A percentile compares a stretch with the other conserved stretches of the same genome.
Evolutionary conservation across 2,329 filamentous ascomycete genomes (phyloP).

Genomic region (Colletotrichum zoysiae): DNA sequence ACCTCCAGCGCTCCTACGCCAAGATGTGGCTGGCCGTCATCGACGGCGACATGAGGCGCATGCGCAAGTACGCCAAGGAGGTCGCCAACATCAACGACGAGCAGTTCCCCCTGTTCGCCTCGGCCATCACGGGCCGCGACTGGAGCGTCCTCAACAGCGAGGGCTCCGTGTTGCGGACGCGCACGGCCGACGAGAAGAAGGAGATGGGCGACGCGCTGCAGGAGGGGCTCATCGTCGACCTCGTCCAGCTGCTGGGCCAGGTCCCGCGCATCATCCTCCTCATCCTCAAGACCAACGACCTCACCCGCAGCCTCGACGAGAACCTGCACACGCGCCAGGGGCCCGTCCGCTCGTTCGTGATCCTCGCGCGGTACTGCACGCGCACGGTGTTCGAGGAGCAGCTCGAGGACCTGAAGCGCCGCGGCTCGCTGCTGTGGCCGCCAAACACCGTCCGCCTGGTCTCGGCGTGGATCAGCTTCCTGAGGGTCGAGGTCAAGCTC

Average conservation of each 20-base stretch:
- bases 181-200: conserved; percentile 84
- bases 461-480: conserved; percentile 68
- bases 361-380: conserved; percentile 76
- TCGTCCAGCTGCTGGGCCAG: conserved; percentile 88
- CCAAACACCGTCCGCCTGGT: conserved; percentile 66
- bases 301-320: conserved; percentile 94
- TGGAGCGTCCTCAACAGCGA: conserved; percentile 74
- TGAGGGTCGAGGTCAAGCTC: conserved; percentile 73
- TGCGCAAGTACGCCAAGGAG: conserved; percentile 90
- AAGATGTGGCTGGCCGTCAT: conserved; percentile 98
- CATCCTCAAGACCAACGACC: conserved; percentile 97
- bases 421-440: conserved; percentile 70
- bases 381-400: conserved; percentile 75
- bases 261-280: conserved; percentile 93
- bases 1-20: conserved; percentile 86
- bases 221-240: conserved; percentile 87
- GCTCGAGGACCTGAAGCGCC: conserved; percentile 66
- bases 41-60: conserved; percentile 84
- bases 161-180: conserved; percentile 64
- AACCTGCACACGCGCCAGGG: conserved; percentile 81
- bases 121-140: conserved; percentile 94
- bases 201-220: conserved; percentile 86
- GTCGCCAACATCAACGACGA: conserved; percentile 90
- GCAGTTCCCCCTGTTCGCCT: conserved; percentile 95
- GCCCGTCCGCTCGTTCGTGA: conserved; percentile 74